Base-by-base conservation (phyloP, 805 yeast genomes). In the Candida silvicultrix region DNA sequence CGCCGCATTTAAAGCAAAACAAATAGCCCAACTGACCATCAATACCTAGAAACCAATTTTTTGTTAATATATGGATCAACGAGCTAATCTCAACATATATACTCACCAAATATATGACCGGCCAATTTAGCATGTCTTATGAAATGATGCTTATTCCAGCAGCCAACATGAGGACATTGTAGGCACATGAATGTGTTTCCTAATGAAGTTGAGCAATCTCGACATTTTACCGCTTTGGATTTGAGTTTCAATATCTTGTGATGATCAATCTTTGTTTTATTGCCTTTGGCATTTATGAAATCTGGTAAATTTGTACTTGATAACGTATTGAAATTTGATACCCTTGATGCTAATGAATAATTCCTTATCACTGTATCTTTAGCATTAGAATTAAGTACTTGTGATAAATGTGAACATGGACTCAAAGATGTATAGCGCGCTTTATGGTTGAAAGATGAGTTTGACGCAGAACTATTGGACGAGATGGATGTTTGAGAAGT, bases 111-210 rank as follows among this genome's bases (percentile, higher is more conserved):
- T 2, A 70, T 60, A 63, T 81, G 88, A 20, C 77, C 76, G 3
- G 64, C 59, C 15, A 58, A 52, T 50, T 69, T 68, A 16, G 78
- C 74, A 60, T 80, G 85, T 8, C 50, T 51, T 23, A 64, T 56
- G 38, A 77, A 75, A 58, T 78, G 83, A 5, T 65, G 57, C 36
- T 67, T 61, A 41, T 70, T 68, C 68, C 77, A 73, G 59, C 95
- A 86, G 2, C 92, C 92, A 45, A 83, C 78, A 58, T 78, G 80
- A 1, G 89, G 84, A 59, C 95, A 86, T 58, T 85, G 90, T 36
- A 86, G 62, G 61, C 95, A 86, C 72, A 85, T 76, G 55, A 73
- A 81, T 21, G 65, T 57, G n/a, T 48, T 56, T 5, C 57, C 62
- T 4, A 71, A 61, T 40, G 58, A 58, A 22, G 67, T 54, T 10